Base-by-base conservation (phyloP, 352 stramenopile species). In the Aphanomyces euteiches region DNA sequence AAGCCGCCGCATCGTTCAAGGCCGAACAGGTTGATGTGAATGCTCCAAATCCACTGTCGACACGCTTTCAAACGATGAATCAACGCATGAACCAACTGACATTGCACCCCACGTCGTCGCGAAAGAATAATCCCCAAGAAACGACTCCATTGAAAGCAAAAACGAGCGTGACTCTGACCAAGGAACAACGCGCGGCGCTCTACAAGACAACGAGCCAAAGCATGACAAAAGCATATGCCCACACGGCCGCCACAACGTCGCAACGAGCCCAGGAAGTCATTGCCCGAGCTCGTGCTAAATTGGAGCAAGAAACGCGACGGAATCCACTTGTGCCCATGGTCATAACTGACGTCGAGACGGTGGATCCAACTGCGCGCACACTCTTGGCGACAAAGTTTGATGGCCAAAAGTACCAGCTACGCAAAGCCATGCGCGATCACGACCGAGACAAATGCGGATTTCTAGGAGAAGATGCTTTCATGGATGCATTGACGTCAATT, bases 401-500 rank as follows among this genome's bases (percentile, higher is more conserved):
- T 12, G 43, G 66, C 3, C 76, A 75, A 3, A 92, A 92, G 69
- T 95, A 93, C 59, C 76, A 87, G 39, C 70, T 95, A 56, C 81
- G 85, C 13, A 88, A 86, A 59, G 79, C 82, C 4, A 63, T 92
- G 41, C 82, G 84, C 7, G 81, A 90, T 17, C 74, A 74, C 54
- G 85, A 93, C 71, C 50, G 47, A 4, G 73, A 88, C 66, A 88
- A 83, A 67, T 83, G 67, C 39, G 85, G 87, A 0, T 69, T 70
- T 36, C 68, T 95, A 10, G 67, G 67, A 0, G 85, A 93, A 77
- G 85, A 92, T 69, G 82, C 77, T 64, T 93, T 95, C 68, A 92
- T 93, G 84, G 78, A 84, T 53, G 85, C 84, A 3, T 66, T 93
- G 56, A 50, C 84, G 63, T 78, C 76, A 6, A 67, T 93, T 34